Conservation (phyloP, 345 rosid species). For the Theobroma cacao region DNA sequence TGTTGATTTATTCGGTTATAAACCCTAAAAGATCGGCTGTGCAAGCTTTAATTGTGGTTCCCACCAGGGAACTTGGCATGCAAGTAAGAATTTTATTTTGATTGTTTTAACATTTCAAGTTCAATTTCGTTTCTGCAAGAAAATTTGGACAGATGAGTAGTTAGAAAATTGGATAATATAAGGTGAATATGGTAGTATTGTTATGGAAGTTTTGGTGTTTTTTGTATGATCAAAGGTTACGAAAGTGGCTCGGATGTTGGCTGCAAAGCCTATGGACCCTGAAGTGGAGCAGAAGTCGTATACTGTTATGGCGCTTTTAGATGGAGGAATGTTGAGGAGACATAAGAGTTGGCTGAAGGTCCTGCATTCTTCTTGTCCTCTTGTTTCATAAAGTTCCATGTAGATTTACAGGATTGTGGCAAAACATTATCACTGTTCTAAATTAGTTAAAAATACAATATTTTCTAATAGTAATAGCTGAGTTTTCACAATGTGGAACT, state of each 20-base stretch:
- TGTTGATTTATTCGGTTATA: conserved; percentile 59
- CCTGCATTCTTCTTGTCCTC: background rate
- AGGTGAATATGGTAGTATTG: background rate
- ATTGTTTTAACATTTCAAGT: background rate
- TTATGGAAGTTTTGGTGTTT: conserved; percentile 5
- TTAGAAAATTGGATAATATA: background rate
- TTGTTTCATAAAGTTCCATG: background rate
- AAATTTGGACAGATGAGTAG: background rate
- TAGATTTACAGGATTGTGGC: background rate
- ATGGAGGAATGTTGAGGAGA: conserved; percentile 80
- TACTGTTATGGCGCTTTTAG: conserved; percentile 84
- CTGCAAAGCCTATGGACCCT: conserved; percentile 49
- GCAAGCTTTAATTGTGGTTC: conserved; percentile 84
- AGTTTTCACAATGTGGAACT: background rate
- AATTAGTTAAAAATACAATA: background rate
- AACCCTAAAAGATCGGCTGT: conserved; percentile 71
- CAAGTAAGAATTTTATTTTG: conserved; percentile 51
- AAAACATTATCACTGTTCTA: background rate
- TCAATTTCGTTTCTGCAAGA: background rate
- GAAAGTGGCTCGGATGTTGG: conserved; percentile 77
- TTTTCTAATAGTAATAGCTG: background rate
- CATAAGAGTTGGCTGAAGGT: conserved; percentile 96
- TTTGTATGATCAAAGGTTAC: conserved; percentile 48
- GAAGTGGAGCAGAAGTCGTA: conserved; percentile 49
- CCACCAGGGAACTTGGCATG: conserved; percentile 89